Conservation (phyloP, 2,329 filamentous ascomycete genomes). For the Sclerotinia glacialis region DNA sequence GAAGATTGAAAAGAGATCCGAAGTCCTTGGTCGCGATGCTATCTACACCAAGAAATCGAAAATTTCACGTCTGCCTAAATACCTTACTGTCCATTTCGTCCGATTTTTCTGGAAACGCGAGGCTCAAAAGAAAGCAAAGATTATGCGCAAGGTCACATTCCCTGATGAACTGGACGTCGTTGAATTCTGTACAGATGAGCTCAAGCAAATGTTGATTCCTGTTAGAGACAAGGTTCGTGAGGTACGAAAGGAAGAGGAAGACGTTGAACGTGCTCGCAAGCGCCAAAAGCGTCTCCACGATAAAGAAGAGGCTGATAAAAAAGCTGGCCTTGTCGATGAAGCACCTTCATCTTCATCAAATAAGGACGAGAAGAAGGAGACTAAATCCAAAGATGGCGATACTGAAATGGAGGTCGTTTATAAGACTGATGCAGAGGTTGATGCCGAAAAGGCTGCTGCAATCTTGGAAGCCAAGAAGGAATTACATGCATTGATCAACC, state of each 20-base stretch:
- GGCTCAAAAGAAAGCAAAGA: conserved; percentile 97
- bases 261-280: conserved; percentile 88
- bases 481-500: conserved; percentile 72
- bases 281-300: conserved; percentile 70
- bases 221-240: conserved; percentile 97
- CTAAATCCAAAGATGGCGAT: conserved; percentile 59
- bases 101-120: conserved; percentile 98
- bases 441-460: conserved; percentile 75
- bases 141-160: conserved; percentile 98
- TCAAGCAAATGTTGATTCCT: conserved; percentile 78
- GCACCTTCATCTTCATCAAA: conserved; percentile 43
- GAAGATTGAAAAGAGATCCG: conserved; percentile 86
- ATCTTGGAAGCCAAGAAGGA: conserved; percentile 84
- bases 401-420: conserved; percentile 64
- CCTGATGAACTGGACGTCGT: conserved; percentile 88
- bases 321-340: conserved; percentile 48
- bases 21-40: conserved; percentile 72
- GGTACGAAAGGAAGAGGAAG: conserved; percentile 89
- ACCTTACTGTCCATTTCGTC: conserved; percentile 94
- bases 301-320: conserved; percentile 48
- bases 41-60: conserved; percentile 87
- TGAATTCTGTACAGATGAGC: conserved; percentile 91
- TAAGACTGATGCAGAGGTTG: conserved; percentile 93
- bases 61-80: conserved; percentile 87
- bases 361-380: conserved; percentile 45